Percentiles rank a stretch among this genome's conserved stretches.
Evolutionary conservation across 257 asterid genomes (phyloP).

Genomic region (Oldenlandia corymbosa): DNA sequence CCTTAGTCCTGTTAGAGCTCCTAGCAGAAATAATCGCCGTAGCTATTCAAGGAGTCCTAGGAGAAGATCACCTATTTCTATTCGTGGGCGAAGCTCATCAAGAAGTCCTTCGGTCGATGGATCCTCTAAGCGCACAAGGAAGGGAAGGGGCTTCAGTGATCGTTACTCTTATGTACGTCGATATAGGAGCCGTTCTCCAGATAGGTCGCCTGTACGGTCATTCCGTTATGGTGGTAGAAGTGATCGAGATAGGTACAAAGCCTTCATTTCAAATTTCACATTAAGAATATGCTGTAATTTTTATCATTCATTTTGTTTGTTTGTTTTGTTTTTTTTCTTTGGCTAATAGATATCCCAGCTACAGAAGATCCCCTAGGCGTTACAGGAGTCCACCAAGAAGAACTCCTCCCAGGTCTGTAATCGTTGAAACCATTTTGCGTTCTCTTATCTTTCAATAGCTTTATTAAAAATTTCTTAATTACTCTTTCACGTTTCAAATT

Average conservation of each 20-base stretch:
- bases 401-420: constrained; percentile 81
- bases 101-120: constrained; percentile 84
- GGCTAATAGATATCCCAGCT: constrained; percentile 57
- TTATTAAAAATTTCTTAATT: background rate
- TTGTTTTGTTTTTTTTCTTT: background rate
- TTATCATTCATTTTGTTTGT: background rate
- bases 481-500: background rate
- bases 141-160: constrained; percentile 99
- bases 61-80: constrained; percentile 62
- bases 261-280: background rate
- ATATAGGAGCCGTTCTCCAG: constrained; percentile 86
- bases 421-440: background rate
- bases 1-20: constrained; percentile 55
- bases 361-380: constrained; percentile 92
- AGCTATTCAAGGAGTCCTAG: constrained; percentile 71
- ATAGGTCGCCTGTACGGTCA: constrained; percentile 76
- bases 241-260: constrained; percentile 70
- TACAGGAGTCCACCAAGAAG: constrained; percentile 94
- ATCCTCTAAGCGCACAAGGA: constrained; percentile 82
- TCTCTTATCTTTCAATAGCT: background rate
- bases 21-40: constrained; percentile 53
- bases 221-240: constrained; percentile 70
- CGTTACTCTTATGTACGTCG: constrained; percentile 72
- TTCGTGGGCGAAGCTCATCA: constrained; percentile 73
- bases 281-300: background rate